These are phyloP conservation scores for Trichoderma koningiopsis DNA, from an alignment of 2,329 filamentous ascomycete genomes.

Conservation along the genomic window DNA sequence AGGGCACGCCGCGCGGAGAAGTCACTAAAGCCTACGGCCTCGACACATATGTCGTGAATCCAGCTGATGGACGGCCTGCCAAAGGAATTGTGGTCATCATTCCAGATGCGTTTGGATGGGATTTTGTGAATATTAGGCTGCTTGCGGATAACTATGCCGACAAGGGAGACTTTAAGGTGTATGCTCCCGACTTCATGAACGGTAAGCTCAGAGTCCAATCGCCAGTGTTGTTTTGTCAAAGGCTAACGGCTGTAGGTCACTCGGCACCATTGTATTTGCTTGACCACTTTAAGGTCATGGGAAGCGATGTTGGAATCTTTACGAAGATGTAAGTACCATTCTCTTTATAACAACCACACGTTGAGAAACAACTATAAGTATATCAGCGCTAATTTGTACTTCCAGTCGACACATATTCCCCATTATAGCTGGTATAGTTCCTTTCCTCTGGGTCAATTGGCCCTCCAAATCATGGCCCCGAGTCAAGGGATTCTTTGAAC, in stretches of 20 bases:
- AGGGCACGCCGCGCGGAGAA: constrained; percentile 48
- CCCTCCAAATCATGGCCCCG: constrained; percentile 38
- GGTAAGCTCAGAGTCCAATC: constrained; percentile 31
- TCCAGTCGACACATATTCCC: constrained; percentile 34
- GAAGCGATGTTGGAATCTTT: not conserved
- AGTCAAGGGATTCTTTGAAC: constrained; percentile 43
- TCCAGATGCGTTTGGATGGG: constrained; percentile 59
- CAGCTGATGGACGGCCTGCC: constrained; percentile 34
- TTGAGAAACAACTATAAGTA: not conserved
- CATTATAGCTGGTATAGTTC: constrained; percentile 34
- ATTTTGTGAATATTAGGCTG: constrained; percentile 54
- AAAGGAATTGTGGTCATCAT: constrained; percentile 56
- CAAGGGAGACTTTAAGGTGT: constrained; percentile 52
- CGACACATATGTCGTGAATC: constrained; percentile 50
- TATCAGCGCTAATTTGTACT: not conserved
- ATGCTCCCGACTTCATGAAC: constrained; percentile 59
- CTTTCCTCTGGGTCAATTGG: constrained; percentile 39
- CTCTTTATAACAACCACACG: not conserved
- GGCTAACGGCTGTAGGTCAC: constrained; percentile 30
- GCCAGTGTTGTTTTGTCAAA: not conserved
- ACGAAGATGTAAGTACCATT: constrained; percentile 8
- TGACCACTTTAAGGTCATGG: constrained; percentile 32
- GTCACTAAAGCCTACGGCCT: constrained; percentile 51
- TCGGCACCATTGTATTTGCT: constrained; percentile 38
- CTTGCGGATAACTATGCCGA: constrained; percentile 58